Evolutionary conservation across 106 monocot species (phyloP), one percentile per base, ranked within the genome.

Genomic region (Narthecium ossifragum): DNA sequence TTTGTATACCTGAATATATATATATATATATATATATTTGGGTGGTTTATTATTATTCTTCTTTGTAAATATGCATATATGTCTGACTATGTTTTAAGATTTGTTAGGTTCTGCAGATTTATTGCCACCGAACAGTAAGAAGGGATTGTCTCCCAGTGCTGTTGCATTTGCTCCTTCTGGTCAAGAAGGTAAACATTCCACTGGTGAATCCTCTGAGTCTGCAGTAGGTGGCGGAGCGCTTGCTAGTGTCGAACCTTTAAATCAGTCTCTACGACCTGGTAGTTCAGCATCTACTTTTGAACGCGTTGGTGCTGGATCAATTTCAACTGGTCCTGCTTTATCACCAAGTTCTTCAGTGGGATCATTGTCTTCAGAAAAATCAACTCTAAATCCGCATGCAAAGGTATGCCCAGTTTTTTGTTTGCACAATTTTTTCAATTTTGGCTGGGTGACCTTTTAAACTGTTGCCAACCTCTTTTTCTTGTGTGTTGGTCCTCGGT

Each of bases 291-390:
- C 73, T 23, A 56, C 51, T 40, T 83, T 74, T 26, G 86, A 83
- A 30, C 47, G 50, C 59, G 31, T 65, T 37, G 47, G 47, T 79
- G 55, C 64, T 57, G 65, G 31, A 57, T 76, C 73, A 63, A 70
- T 54, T 63, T 81, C 72, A 51, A 69, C 50, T 70, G 70, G 68
- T 56, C 78, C 69, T 68, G 76, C 62, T 54, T 55, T 88, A 63
- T 85, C 93, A 26, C 85, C 82, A 31, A 85, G 76, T 64, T 88
- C 93, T 52, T 85, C 92, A 12, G 34, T 81, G 26, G 84, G 88
- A 59, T 92, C 88, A 60, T 53, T 78, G 26, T 63, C 85, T 70
- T 83, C 93, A 31, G 89, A 89, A 64, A 94, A 80, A 66, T 94
- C 89, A 59, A 80, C 76, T 28, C 60, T 89, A 25, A 94, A 94